Conservation (phyloP, 2,329 filamentous ascomycete genomes). For the Immersiporthe knoxdaviesiana region DNA sequence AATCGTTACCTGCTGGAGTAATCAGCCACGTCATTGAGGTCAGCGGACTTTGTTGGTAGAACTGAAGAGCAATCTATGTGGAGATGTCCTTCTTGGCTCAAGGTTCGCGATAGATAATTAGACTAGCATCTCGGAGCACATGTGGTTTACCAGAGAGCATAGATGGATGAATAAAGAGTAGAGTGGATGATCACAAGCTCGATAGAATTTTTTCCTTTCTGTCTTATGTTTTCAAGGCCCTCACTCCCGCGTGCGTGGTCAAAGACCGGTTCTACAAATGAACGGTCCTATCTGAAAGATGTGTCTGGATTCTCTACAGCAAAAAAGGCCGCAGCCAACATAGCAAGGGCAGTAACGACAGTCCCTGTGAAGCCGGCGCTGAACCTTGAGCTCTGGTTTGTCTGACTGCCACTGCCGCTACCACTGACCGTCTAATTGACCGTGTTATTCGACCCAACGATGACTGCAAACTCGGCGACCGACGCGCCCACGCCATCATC, state of each 20-base stretch:
- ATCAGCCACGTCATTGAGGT: background rate
- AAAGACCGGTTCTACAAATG: too few relatives aligned
- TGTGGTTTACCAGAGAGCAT: too few relatives aligned
- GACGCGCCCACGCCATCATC: slow-evolving; percentile 22
- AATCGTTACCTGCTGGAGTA: background rate
- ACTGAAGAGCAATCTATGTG: background rate
- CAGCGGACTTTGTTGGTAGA: background rate
- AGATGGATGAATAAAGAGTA: too few relatives aligned
- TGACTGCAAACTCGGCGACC: slow-evolving; percentile 27
- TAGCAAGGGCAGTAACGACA: background rate
- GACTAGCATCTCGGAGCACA: background rate
- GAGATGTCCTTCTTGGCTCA: background rate
- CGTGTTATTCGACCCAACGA: slow-evolving; percentile 1
- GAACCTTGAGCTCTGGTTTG: background rate
- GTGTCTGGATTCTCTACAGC: background rate
- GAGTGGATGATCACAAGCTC: too few relatives aligned
- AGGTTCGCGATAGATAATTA: background rate
- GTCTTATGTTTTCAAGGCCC: too few relatives aligned
- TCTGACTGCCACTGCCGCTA: background rate
- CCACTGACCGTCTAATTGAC: background rate
- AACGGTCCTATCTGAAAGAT: background rate
- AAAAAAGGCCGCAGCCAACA: background rate
- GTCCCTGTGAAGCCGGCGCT: background rate
- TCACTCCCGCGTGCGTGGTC: too few relatives aligned
- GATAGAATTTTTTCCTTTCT: too few relatives aligned